Evolutionary conservation across 805 yeast species (phyloP).

Genomic region (Metschnikowia corniflorae): DNA sequence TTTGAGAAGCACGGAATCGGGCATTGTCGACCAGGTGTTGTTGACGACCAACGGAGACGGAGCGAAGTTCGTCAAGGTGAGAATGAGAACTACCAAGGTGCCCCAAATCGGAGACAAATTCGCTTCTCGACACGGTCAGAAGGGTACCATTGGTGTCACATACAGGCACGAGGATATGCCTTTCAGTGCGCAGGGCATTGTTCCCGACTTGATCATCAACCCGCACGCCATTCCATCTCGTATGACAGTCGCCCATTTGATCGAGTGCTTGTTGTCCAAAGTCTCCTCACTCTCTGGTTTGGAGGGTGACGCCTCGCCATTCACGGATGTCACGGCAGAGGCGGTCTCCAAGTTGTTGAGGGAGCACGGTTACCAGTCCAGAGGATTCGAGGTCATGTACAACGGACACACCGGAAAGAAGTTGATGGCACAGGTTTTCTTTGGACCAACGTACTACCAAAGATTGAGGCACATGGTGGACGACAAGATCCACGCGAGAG

Average conservation of each 20-base stretch:
- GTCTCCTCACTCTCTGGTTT: slow-evolving; percentile 92
- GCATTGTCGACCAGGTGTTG: slow-evolving; percentile 97
- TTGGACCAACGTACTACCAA: slow-evolving; percentile 99
- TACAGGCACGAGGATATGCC: slow-evolving; percentile 99
- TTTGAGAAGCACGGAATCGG: slow-evolving; percentile 91
- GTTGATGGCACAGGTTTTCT: slow-evolving; percentile 95
- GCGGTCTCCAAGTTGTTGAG: slow-evolving; percentile 89
- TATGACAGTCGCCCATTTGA: slow-evolving; percentile 99
- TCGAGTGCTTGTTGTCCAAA: slow-evolving; percentile 94
- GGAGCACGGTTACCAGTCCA: slow-evolving; percentile 94
- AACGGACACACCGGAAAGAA: slow-evolving; percentile 99
- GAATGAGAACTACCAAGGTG: slow-evolving; percentile 97
- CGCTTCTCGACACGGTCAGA: slow-evolving; percentile 99
- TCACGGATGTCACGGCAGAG: slow-evolving; percentile 97
- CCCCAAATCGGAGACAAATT: slow-evolving; percentile 99
- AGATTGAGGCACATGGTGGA: slow-evolving; percentile 99
- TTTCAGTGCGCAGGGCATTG: slow-evolving; percentile 90
- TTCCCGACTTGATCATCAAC: slow-evolving; percentile 94
- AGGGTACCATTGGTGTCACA: slow-evolving; percentile 99
- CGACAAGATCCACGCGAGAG: slow-evolving; percentile 98
- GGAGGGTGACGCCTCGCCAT: slow-evolving; percentile 99
- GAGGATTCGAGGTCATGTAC: slow-evolving; percentile 98
- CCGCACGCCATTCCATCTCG: slow-evolving; percentile 99
- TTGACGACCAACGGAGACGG: slow-evolving; percentile 98
- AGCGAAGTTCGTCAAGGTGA: slow-evolving; percentile 91